Conservation (phyloP, 1,284 basidiomycete species). For the Irpex lacteus region DNA sequence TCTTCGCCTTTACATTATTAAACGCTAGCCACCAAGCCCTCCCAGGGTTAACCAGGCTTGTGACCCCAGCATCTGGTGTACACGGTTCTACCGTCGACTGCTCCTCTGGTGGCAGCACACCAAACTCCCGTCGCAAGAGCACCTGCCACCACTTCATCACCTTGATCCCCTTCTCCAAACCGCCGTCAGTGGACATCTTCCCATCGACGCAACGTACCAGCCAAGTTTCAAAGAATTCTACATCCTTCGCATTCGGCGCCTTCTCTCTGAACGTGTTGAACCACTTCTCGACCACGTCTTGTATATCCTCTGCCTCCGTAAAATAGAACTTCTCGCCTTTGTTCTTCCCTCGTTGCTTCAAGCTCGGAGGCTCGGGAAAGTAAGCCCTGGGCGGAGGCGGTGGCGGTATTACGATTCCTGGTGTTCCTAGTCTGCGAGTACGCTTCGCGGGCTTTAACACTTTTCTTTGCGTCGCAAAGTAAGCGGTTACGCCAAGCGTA, state of each 20-base stretch:
- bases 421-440: conserved; percentile 17
- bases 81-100: no score
- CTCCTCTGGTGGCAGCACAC: conserved; percentile 7
- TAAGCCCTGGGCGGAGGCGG: conserved; percentile 52
- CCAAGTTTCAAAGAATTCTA: conserved; percentile 69
- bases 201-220: conserved; percentile 63
- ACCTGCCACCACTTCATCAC: conserved; percentile 81
- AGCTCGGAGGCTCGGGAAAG: conserved; percentile 41
- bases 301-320: conserved; percentile 64
- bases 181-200: conserved; percentile 48
- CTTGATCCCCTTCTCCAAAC: conserved; percentile 63
- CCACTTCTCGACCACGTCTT: conserved; percentile 71
- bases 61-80: no score
- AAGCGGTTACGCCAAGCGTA: conserved; percentile 7
- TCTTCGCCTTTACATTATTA: neutral
- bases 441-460: conserved; percentile 50
- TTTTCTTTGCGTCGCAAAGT: conserved; percentile 23
- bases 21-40: neutral
- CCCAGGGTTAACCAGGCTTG: no score
- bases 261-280: conserved; percentile 55
- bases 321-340: conserved; percentile 54
- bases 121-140: conserved; percentile 57
- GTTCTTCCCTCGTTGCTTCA: conserved; percentile 53
- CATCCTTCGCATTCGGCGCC: conserved; percentile 65
- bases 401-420: conserved; percentile 28